Evolutionary conservation across 768 basidiomycete species (phyloP).

Genomic region (Coprinopsis marcescibilis): DNA sequence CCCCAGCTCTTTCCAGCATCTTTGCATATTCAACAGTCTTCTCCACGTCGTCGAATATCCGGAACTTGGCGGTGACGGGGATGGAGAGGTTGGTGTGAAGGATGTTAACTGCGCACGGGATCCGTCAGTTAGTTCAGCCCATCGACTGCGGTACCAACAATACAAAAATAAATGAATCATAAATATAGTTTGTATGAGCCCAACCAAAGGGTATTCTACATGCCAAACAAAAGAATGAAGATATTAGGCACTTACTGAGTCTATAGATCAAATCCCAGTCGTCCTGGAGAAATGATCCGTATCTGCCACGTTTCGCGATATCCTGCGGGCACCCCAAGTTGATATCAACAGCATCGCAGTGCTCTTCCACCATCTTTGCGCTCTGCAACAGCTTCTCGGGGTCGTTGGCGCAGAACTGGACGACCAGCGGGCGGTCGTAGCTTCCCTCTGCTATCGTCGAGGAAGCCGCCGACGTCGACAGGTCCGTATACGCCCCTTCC

Average conservation of each 20-base stretch:
- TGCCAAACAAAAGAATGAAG: too few species aligned
- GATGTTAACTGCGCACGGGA: slow-evolving; percentile 62
- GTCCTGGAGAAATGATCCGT: slow-evolving; percentile 90
- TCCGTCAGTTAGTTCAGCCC: neutral
- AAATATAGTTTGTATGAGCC: neutral
- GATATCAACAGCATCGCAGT: slow-evolving; percentile 92
- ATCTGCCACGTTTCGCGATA: slow-evolving; percentile 81
- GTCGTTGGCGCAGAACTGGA: slow-evolving; percentile 94
- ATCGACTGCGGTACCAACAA: neutral
- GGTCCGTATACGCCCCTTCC: slow-evolving; percentile 49
- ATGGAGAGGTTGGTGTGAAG: slow-evolving; percentile 78
- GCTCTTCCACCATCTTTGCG: slow-evolving; percentile 67
- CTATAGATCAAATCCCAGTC: slow-evolving; percentile 87
- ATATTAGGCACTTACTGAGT: slow-evolving; percentile 54
- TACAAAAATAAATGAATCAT: neutral
- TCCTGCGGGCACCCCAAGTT: slow-evolving; percentile 96
- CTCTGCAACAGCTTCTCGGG: slow-evolving; percentile 71
- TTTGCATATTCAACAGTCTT: slow-evolving; percentile 91
- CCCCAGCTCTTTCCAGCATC: slow-evolving; percentile 94
- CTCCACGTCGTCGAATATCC: slow-evolving; percentile 79
- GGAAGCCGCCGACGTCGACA: slow-evolving; percentile 24
- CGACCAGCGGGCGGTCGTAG: slow-evolving; percentile 83
- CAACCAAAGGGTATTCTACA: too few species aligned
- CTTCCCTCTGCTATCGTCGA: too few species aligned
- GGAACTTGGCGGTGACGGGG: slow-evolving; percentile 97